phyloP scores from a whole-genome alignment of 345 rosid species.

The Rubroshorea leprosula region DNA sequence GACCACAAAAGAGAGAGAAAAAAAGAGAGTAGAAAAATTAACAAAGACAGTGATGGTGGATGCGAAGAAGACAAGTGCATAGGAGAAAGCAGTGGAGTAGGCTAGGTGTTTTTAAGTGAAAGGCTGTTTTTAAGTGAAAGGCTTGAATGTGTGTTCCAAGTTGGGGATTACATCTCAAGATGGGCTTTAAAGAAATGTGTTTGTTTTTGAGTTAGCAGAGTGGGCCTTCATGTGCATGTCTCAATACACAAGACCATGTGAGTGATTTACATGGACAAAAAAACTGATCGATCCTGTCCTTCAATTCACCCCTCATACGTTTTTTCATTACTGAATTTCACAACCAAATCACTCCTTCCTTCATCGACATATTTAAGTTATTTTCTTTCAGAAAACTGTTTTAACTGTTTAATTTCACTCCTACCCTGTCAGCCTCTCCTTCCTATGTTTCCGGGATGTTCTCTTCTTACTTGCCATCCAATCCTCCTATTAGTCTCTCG shows the following conservation, averaged over 20 bases:
- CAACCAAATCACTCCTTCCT: conserved; percentile 6
- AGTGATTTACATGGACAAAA: conserved; percentile 16
- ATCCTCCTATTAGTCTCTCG: too few relatives aligned
- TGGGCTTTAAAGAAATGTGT: conserved; percentile 53
- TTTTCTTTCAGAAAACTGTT: not conserved
- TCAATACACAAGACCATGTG: conserved; percentile 63
- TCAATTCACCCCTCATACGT: too few relatives aligned
- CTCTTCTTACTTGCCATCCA: too few relatives aligned
- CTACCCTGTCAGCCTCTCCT: not conserved
- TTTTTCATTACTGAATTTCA: conserved; percentile 7
- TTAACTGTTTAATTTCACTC: not conserved
- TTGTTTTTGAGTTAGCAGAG: conserved; percentile 55
- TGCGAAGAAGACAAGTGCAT: conserved; percentile 69
- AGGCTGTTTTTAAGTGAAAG: too few relatives aligned
- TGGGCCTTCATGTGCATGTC: conserved; percentile 67
- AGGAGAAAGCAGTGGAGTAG: conserved; percentile 49
- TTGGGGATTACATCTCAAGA: conserved; percentile 53
- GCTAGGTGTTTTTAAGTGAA: conserved; percentile 10
- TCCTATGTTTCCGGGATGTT: not conserved
- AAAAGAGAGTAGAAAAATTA: conserved; percentile 24
- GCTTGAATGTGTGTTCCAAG: conserved; percentile 36
- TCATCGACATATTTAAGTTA: not conserved
- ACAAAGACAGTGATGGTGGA: conserved; percentile 66
- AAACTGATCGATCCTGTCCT: conserved; percentile 20
- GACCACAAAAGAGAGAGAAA: not conserved